Percentiles rank a stretch among this genome's conserved stretches.
Evolutionary conservation across 73 alveolate species (phyloP).

Genomic region (Uronychia setigera): DNA sequence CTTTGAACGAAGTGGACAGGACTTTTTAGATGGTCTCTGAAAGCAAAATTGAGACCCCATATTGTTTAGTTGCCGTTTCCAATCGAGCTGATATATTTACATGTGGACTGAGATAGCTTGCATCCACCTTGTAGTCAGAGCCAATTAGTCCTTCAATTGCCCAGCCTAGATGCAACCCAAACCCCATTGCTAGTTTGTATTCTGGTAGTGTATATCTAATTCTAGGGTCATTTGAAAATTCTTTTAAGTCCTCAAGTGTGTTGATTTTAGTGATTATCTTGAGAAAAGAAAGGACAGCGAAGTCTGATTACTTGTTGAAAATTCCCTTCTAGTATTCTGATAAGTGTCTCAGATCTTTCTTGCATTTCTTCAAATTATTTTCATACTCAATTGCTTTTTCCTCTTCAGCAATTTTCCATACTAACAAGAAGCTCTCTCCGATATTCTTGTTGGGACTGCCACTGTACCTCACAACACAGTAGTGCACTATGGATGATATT

Average conservation of each 20-base stretch:
- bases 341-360: background rate
- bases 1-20: constrained; percentile 11
- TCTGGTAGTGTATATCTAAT: constrained; percentile 26
- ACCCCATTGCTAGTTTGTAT: constrained; percentile 75
- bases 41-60: constrained; percentile 8
- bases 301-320: constrained; percentile 47
- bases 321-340: background rate
- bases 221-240: constrained; percentile 24
- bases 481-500: constrained; percentile 94
- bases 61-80: constrained; percentile 20
- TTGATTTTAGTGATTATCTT: constrained; percentile 69
- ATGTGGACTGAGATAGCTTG: constrained; percentile 16
- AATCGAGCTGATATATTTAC: constrained; percentile 24
- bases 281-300: constrained; percentile 66
- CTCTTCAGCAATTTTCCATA: constrained; percentile 63
- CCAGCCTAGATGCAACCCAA: constrained; percentile 37
- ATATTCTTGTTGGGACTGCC: constrained; percentile 98
- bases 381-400: background rate
- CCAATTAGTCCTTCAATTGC: constrained; percentile 27
- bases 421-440: constrained; percentile 97
- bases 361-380: background rate
- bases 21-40: constrained; percentile 3
- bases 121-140: constrained; percentile 19
- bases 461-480: constrained; percentile 83
- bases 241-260: constrained; percentile 45